Conservation (phyloP, 768 basidiomycete genomes). For the Hypholoma fasciculare region DNA sequence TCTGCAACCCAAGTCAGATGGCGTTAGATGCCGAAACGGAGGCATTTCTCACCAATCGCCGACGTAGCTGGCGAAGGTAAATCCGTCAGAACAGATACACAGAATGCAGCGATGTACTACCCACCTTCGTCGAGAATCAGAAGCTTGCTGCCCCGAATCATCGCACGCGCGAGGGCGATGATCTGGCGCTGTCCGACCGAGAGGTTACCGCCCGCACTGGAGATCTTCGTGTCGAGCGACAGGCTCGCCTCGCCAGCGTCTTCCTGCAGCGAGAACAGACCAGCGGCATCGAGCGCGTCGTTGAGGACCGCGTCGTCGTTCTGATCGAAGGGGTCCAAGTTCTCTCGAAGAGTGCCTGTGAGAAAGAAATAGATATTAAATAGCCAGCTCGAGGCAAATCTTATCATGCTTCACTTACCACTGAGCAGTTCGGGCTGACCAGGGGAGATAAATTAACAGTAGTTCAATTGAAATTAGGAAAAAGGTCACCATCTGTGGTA, state of each 20-base stretch:
- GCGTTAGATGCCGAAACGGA: not conserved
- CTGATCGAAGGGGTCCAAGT: slow-evolving; percentile 67
- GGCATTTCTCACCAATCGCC: slow-evolving; percentile 39
- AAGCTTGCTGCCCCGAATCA: slow-evolving; percentile 56
- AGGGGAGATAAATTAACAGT: not conserved
- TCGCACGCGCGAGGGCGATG: slow-evolving; percentile 64
- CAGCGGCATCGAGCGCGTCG: slow-evolving; percentile 39
- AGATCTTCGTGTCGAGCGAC: slow-evolving; percentile 44
- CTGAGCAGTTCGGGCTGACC: slow-evolving; percentile 1
- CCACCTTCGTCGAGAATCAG: slow-evolving; percentile 66
- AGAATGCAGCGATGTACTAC: slow-evolving; percentile 17
- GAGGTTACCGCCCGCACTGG: slow-evolving; percentile 66
- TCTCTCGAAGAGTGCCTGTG: slow-evolving; percentile 59
- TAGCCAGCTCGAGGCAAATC: no score
- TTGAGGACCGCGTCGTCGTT: slow-evolving; percentile 50
- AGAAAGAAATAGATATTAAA: not conserved
- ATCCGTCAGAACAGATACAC: not conserved
- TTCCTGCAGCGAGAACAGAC: slow-evolving; percentile 37
- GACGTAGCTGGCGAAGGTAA: slow-evolving; percentile 37
- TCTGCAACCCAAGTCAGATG: not conserved
- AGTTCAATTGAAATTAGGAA: not conserved
- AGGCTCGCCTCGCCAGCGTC: slow-evolving; percentile 49
- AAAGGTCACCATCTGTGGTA: slow-evolving; percentile 43
- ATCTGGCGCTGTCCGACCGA: slow-evolving; percentile 78
- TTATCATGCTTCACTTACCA: not conserved